A percentile compares a stretch with the other conserved stretches of the same genome.
These are phyloP conservation scores for Cytidiella melzeri DNA, from an alignment of 768 basidiomycete species.

Conservation along the genomic window DNA sequence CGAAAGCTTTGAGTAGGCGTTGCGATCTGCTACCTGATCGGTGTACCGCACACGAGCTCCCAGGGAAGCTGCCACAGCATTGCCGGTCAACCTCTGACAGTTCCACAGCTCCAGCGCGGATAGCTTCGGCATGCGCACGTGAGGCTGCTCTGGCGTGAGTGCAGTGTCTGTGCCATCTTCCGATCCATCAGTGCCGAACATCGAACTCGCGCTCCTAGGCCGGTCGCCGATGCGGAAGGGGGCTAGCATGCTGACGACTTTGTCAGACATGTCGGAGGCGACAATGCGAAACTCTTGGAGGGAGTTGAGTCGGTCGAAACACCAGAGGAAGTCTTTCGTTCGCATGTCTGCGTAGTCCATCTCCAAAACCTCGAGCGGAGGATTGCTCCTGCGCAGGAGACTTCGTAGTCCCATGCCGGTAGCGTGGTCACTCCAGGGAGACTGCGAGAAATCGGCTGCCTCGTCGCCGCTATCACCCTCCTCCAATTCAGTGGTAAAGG, in stretches of 20 bases:
- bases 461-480: conserved; percentile 73
- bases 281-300: conserved; percentile 68
- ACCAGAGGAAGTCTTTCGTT: conserved; percentile 71
- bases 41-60: conserved; percentile 39
- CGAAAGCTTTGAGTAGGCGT: conserved; percentile 18
- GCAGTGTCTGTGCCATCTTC: conserved; percentile 10
- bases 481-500: conserved; percentile 30
- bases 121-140: conserved; percentile 51
- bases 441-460: conserved; percentile 67
- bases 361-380: conserved; percentile 58
- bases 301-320: conserved; percentile 48
- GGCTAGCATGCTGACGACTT: conserved; percentile 53
- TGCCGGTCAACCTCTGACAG: conserved; percentile 59
- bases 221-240: conserved; percentile 25
- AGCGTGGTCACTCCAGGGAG: conserved; percentile 69
- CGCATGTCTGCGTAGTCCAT: conserved; percentile 84
- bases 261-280: conserved; percentile 78
- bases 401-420: conserved; percentile 76
- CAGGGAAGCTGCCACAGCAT: conserved; percentile 48
- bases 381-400: conserved; percentile 53
- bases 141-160: conserved; percentile 14
- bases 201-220: neutral
- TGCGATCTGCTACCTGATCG: conserved; percentile 21
- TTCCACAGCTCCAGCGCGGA: conserved; percentile 46
- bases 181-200: conserved; percentile 2